phyloP scores from a whole-genome alignment of 2,329 filamentous ascomycete genomes.

The Aspergillus hortae region DNA sequence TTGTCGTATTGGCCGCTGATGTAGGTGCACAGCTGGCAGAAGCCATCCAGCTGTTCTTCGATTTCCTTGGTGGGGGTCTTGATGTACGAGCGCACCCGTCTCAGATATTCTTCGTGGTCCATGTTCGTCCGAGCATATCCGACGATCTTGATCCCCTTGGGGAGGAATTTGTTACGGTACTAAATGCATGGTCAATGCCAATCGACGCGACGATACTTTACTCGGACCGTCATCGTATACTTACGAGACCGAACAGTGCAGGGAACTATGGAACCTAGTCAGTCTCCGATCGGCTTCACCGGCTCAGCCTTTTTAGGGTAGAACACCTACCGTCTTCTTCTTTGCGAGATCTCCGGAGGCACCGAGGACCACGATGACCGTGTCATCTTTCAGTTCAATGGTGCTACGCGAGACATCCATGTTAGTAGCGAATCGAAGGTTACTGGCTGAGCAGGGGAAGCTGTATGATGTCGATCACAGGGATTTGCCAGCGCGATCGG shows the following conservation, averaged over 20 bases:
- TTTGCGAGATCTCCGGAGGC: constrained; percentile 97
- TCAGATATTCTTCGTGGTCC: constrained; percentile 94
- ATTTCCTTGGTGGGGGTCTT: constrained; percentile 98
- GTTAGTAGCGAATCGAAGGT: constrained; percentile 23
- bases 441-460: constrained; percentile 3
- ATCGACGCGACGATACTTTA: background rate
- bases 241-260: constrained; percentile 92
- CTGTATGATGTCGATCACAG: constrained; percentile 8
- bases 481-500: background rate
- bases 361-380: constrained; percentile 90
- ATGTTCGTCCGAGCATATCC: constrained; percentile 99
- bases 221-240: constrained; percentile 37
- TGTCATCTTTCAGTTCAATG: constrained; percentile 98
- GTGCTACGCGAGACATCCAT: constrained; percentile 56
- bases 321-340: constrained; percentile 86
- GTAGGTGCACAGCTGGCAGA: constrained; percentile 84
- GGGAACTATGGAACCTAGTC: constrained; percentile 64
- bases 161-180: constrained; percentile 99
- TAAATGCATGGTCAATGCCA: constrained; percentile 38
- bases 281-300: constrained; percentile 15
- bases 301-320: background rate
- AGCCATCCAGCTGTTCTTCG: constrained; percentile 90
- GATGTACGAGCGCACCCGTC: constrained; percentile 94
- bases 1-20: constrained; percentile 97
- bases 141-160: constrained; percentile 90